phyloP scores from a whole-genome alignment of 306 rosid genomes.

The Rubus idaeus region DNA sequence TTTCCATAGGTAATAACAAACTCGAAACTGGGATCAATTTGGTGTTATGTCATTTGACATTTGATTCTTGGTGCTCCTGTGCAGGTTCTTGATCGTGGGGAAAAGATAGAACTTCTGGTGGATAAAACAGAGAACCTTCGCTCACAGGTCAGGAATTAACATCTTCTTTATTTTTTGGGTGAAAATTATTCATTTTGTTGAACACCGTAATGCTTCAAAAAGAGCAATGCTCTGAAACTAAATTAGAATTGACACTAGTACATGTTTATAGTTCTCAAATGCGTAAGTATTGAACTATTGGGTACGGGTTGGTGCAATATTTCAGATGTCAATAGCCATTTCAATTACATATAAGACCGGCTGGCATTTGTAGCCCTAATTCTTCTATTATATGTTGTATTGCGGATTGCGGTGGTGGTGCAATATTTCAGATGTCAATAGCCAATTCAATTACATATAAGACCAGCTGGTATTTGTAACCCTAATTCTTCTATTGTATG shows the following conservation, averaged over 20 bases:
- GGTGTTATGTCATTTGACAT: constrained; percentile 22
- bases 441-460: neutral
- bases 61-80: constrained; percentile 20
- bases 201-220: neutral
- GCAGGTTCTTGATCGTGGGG: constrained; percentile 96
- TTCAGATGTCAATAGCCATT: neutral
- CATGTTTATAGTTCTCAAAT: neutral
- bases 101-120: constrained; percentile 85
- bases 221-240: neutral
- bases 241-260: neutral
- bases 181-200: neutral
- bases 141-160: constrained; percentile 56
- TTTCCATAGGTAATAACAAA: neutral
- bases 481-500: neutral
- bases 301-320: neutral
- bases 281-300: neutral
- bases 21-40: neutral
- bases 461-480: neutral
- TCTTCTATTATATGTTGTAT: neutral
- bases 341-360: neutral
- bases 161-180: neutral
- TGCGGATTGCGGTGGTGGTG: constrained; percentile 18
- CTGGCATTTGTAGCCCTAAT: neutral
- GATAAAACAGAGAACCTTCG: constrained; percentile 92
- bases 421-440: constrained; percentile 18